phyloP scores from a whole-genome alignment of 495 filamentous ascomycete genomes.

The Trichocladium antarcticum region DNA sequence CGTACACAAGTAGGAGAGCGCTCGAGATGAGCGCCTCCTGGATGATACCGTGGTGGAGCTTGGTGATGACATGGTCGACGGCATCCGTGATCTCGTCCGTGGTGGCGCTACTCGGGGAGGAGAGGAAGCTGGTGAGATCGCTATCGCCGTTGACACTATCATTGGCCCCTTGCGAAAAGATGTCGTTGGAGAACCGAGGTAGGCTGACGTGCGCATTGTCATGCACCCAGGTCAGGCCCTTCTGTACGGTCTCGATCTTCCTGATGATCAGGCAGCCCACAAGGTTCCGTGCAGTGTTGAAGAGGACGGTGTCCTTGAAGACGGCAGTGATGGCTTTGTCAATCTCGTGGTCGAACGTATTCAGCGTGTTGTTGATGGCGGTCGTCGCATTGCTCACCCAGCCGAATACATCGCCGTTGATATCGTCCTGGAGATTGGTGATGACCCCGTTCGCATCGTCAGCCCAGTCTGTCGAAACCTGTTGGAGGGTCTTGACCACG shows the following conservation, averaged over 20 bases:
- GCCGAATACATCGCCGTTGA: conserved; percentile 77
- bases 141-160: conserved; percentile 47
- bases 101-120: conserved; percentile 54
- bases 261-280: conserved; percentile 66
- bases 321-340: conserved; percentile 55
- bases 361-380: conserved; percentile 77
- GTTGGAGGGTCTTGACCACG: conserved; percentile 59
- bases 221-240: conserved; percentile 78
- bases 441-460: conserved; percentile 64
- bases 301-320: conserved; percentile 71
- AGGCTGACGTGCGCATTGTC: conserved; percentile 77
- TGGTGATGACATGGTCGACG: conserved; percentile 51
- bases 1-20: conserved; percentile 58
- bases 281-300: conserved; percentile 59
- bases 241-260: conserved; percentile 64
- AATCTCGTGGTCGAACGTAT: conserved; percentile 65
- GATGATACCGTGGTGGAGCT: conserved; percentile 52
- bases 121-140: conserved; percentile 59
- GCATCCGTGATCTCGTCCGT: conserved; percentile 73
- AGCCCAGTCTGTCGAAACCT: conserved; percentile 69
- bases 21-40: conserved; percentile 68
- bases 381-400: conserved; percentile 77
- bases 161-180: conserved; percentile 70
- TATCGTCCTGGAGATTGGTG: conserved; percentile 49
- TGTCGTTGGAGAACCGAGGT: conserved; percentile 64